Percentiles rank a stretch among this genome's conserved stretches.
phyloP scores from a whole-genome alignment of 352 stramenopile species.

The Phytophthora pini region DNA sequence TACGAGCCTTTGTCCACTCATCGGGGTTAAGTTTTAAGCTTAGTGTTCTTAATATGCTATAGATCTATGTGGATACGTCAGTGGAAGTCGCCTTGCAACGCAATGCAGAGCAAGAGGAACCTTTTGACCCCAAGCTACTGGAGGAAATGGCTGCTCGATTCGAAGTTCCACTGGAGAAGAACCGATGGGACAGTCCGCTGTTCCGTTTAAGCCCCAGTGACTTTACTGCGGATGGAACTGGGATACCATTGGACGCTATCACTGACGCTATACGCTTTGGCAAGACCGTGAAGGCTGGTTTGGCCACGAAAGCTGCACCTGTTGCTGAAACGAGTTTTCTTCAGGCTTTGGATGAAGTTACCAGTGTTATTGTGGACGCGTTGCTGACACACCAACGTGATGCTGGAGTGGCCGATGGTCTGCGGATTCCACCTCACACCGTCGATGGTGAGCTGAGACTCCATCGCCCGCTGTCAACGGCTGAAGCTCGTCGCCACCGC shows the following conservation, averaged over 20 bases:
- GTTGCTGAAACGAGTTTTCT: slow-evolving; percentile 75
- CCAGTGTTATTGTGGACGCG: slow-evolving; percentile 59
- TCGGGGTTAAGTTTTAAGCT: too few species aligned
- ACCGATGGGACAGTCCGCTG: slow-evolving; percentile 94
- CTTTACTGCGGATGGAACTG: slow-evolving; percentile 42
- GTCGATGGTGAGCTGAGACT: slow-evolving; percentile 50
- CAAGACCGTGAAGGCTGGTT: slow-evolving; percentile 73
- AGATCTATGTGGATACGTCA: slow-evolving; percentile 80
- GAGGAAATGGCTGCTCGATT: slow-evolving; percentile 88
- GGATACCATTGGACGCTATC: slow-evolving; percentile 55
- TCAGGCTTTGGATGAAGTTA: slow-evolving; percentile 73
- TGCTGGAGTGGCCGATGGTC: slow-evolving; percentile 55
- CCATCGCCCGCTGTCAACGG: slow-evolving; percentile 55
- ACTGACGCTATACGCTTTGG: slow-evolving; percentile 62
- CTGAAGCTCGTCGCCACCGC: slow-evolving; percentile 72
- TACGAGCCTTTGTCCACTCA: slow-evolving; percentile 15
- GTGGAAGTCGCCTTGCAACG: slow-evolving; percentile 62
- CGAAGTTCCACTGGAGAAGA: slow-evolving; percentile 92
- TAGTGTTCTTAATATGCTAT: not conserved
- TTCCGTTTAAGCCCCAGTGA: slow-evolving; percentile 68
- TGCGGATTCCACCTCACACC: slow-evolving; percentile 45
- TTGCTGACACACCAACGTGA: slow-evolving; percentile 73
- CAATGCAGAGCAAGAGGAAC: slow-evolving; percentile 47
- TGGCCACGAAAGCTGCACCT: slow-evolving; percentile 66
- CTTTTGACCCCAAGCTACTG: slow-evolving; percentile 68